Evolutionary conservation across 2,329 filamentous ascomycete species (phyloP), one percentile per base, ranked within the genome.

Genomic region (Alternaria incomplexa): DNA sequence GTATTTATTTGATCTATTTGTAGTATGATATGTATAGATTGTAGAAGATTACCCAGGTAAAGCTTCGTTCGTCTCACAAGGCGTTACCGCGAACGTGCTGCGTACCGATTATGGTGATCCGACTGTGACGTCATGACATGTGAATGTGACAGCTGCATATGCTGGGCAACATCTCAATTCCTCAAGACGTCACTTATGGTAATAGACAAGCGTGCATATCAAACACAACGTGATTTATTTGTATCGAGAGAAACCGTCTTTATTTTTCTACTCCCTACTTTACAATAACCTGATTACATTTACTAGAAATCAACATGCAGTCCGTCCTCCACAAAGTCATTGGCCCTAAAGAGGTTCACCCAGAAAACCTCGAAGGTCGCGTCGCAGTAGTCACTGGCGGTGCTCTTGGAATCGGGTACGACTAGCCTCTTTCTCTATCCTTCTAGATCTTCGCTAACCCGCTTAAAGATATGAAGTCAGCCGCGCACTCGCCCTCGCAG

Each of bases 271-370:
- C 30, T 1, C 15, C 30, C 13, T 15, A 32, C 13, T 6, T 32
- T 8, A 6, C 30, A 32, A 15, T 4, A 32, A 7, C 6, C 30
- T 32, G 1, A 4, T 15, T 15, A 30, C 28, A 23, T 23, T 23
- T 23, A 23, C 13, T 47, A 40, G 13, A n/a, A 25, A 13, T 10
- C 56, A 60, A 44, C n/a, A 82, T 83, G 81, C 80, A 82, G 60
- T 81, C 81, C 1, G 64, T 77, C 23, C 74, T 82, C 13, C 74
- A 80, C 30, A 78, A 75, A 6, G 65, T 79, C 28, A 66, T 81
- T 43, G 80, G 81, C 80, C 81, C 0, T 5, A 77, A 75, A 17
- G 66, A 80, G 10, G 76, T 80, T 0, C 71, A 79, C 7, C 62
- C 59, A n/a, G 52, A 55, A 3, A 28, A 55, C 5, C 32, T 55